Evolutionary conservation across 192 early-diverging fungal genomes (phyloP).

Genomic region (Coemansia sp.): DNA sequence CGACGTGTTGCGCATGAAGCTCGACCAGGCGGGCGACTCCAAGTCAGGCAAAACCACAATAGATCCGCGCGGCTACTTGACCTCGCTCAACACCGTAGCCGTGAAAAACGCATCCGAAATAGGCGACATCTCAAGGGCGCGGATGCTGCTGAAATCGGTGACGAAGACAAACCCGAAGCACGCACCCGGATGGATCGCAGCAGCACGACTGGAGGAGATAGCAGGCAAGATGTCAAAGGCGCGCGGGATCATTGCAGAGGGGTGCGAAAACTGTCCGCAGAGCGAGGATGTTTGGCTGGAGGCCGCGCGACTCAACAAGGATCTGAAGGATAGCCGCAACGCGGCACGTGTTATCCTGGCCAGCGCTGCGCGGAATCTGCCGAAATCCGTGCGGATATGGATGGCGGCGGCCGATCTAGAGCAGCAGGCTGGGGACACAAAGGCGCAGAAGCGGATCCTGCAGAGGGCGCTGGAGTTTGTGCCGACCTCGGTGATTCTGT

Average conservation of each 20-base stretch:
- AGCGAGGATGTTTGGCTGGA: constrained; percentile 98
- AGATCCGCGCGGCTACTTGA: constrained; percentile 95
- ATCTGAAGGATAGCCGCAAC: constrained; percentile 41
- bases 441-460: constrained; percentile 78
- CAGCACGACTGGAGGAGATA: constrained; percentile 93
- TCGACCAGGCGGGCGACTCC: constrained; percentile 91
- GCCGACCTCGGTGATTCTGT: constrained; percentile 86
- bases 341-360: constrained; percentile 86
- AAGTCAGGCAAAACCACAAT: constrained; percentile 84
- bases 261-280: constrained; percentile 92
- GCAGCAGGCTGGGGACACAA: constrained; percentile 52
- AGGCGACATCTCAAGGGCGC: constrained; percentile 87
- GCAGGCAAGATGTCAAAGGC: constrained; percentile 84
- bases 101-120: constrained; percentile 74
- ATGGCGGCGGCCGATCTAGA: constrained; percentile 84
- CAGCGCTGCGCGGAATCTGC: constrained; percentile 83
- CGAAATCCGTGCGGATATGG: constrained; percentile 94
- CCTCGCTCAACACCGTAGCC: constrained; percentile 82
- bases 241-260: constrained; percentile 82
- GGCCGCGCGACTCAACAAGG: constrained; percentile 85
- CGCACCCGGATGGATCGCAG: constrained; percentile 97
- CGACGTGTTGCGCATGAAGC: constrained; percentile 84
- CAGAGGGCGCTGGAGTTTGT: constrained; percentile 91
- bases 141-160: constrained; percentile 85
- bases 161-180: constrained; percentile 93